Conservation (phyloP, 768 basidiomycete species). For the Russula sp. region DNA sequence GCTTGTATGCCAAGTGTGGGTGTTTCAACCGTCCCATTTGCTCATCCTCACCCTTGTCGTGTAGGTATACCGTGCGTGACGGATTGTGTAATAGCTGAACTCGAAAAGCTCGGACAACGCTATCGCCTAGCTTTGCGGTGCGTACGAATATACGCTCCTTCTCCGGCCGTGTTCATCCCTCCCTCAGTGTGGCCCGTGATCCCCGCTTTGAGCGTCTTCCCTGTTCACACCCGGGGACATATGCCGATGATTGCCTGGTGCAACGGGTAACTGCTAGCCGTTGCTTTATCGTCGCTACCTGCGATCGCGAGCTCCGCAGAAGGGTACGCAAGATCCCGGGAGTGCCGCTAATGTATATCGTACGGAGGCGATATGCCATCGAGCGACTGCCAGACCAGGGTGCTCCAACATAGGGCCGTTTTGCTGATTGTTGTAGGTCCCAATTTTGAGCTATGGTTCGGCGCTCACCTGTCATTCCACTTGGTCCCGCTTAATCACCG, state of each 20-base stretch:
- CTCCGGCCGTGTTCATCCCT: background rate
- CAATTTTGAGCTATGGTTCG: background rate
- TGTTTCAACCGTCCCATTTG: conserved; percentile 17
- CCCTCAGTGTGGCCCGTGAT: conserved; percentile 86
- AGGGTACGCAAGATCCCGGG: conserved; percentile 90
- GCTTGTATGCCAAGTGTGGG: conserved; percentile 94
- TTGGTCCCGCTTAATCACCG: conserved; percentile 20
- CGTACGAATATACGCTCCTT: conserved; percentile 28
- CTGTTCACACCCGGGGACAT: conserved; percentile 94
- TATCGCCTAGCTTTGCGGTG: conserved; percentile 93
- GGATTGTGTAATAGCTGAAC: conserved; percentile 97
- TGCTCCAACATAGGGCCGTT: conserved; percentile 42
- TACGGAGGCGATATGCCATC: conserved; percentile 85
- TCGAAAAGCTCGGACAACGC: conserved; percentile 94
- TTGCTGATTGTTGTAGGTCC: background rate
- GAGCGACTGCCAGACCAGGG: conserved; percentile 94
- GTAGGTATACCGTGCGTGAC: conserved; percentile 98
- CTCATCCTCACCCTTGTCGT: conserved; percentile 15
- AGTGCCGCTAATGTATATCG: conserved; percentile 97
- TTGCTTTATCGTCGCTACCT: conserved; percentile 97
- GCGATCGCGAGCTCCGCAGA: conserved; percentile 89
- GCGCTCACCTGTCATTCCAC: background rate
- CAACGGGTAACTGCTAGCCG: conserved; percentile 93
- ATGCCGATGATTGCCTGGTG: conserved; percentile 97
- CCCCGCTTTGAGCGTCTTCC: conserved; percentile 91